phyloP scores from a whole-genome alignment of 2,329 filamentous ascomycete species.

The Harringtonia lauricola region DNA sequence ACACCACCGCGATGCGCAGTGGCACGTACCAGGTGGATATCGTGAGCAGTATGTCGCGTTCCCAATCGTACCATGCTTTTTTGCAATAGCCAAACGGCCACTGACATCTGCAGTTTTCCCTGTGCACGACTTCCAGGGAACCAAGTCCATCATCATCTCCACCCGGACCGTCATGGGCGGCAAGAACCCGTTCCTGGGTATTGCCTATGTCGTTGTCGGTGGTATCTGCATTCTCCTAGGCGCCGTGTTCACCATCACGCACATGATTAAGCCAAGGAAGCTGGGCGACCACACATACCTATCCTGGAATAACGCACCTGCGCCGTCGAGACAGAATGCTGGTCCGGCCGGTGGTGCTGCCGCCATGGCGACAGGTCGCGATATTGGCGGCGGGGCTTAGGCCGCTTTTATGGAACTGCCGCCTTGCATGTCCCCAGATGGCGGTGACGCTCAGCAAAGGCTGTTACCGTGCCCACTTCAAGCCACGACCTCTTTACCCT shows the following conservation, averaged over 20 bases:
- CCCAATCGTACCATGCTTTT: constrained; percentile 24
- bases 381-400: constrained; percentile 22
- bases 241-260: constrained; percentile 76
- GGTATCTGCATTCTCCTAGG: constrained; percentile 87
- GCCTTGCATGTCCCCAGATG: not conserved
- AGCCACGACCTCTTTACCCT: not conserved
- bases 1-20: constrained; percentile 50
- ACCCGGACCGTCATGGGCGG: constrained; percentile 90
- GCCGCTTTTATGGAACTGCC: not conserved
- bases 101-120: constrained; percentile 56
- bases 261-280: constrained; percentile 91
- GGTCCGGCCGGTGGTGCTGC: constrained; percentile 19
- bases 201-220: constrained; percentile 89
- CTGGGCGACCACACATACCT: constrained; percentile 95
- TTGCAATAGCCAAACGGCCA: not conserved
- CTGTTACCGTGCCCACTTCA: not conserved
- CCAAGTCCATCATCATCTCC: constrained; percentile 80
- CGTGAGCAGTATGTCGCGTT: constrained; percentile 68
- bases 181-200: constrained; percentile 90
- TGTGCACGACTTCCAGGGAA: constrained; percentile 68
- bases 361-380: constrained; percentile 44
- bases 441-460: not conserved
- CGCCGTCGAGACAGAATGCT: constrained; percentile 27
- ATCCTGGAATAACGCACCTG: constrained; percentile 69
- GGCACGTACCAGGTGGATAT: constrained; percentile 73